Evolutionary conservation across 2,329 filamentous ascomycete species (phyloP).

Genomic region (Myriosclerotinia scirpicola): DNA sequence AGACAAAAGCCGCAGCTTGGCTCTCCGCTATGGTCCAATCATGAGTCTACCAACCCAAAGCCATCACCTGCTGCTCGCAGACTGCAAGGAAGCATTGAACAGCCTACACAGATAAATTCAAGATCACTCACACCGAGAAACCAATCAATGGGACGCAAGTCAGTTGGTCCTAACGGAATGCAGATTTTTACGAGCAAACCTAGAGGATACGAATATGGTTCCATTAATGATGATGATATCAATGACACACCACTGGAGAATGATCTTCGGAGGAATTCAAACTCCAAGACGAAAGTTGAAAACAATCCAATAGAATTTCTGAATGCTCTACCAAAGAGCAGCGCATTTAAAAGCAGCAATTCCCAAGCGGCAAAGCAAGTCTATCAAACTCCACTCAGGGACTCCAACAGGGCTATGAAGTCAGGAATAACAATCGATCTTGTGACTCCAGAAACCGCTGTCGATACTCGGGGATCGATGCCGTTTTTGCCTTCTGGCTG

Average conservation of each 20-base stretch:
- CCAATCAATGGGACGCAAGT: not conserved
- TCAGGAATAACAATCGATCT: constrained; percentile 5
- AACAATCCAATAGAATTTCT: not conserved
- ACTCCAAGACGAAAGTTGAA: not conserved
- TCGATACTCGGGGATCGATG: not conserved
- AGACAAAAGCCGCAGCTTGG: not conserved
- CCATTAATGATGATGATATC: not conserved
- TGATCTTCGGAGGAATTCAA: not conserved
- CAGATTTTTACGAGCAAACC: not conserved
- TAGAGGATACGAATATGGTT: not conserved
- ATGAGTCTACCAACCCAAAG: not conserved
- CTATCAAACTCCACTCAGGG: not conserved
- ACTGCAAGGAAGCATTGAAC: not conserved
- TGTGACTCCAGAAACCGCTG: not conserved
- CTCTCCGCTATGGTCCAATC: constrained; percentile 1
- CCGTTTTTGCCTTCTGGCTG: constrained; percentile 1
- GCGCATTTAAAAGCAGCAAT: not conserved
- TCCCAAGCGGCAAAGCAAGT: not conserved
- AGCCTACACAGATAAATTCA: not conserved
- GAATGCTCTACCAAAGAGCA: constrained; percentile 3
- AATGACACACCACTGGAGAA: constrained; percentile 5
- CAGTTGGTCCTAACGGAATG: not conserved
- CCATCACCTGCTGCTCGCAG: not conserved
- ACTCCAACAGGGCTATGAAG: not conserved
- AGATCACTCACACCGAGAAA: constrained; percentile 1